Percentiles rank a stretch among this genome's conserved stretches.
These are phyloP conservation scores for Penstemon davidsonii DNA, from an alignment of 257 asterid genomes.

Conservation along the genomic window DNA sequence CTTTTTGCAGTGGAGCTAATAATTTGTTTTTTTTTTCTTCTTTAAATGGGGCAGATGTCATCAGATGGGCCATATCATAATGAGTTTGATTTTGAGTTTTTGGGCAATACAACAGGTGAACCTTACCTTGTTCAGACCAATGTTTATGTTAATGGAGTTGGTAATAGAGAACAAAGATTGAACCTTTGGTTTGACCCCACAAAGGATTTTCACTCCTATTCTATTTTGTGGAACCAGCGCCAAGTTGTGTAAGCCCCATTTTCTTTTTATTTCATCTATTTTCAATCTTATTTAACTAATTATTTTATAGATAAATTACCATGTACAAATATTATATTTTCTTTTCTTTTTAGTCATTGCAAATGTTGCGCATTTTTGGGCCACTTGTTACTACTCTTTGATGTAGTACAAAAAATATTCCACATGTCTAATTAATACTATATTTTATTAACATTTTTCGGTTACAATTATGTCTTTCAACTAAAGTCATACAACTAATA, in stretches of 20 bases:
- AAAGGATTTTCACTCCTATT: constrained; percentile 71
- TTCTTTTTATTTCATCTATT: constrained; percentile 6
- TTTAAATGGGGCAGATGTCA: constrained; percentile 63
- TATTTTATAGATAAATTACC: no score
- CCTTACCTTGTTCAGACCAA: constrained; percentile 85
- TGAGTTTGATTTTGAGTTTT: constrained; percentile 87
- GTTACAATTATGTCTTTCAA: no score
- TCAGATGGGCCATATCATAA: constrained; percentile 80
- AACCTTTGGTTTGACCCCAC: constrained; percentile 94
- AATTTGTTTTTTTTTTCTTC: neutral
- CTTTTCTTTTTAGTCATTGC: no score
- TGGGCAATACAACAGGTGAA: constrained; percentile 83
- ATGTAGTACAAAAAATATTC: no score
- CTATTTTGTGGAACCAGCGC: constrained; percentile 73
- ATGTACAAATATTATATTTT: no score
- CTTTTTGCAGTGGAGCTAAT: neutral
- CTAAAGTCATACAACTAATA: no score
- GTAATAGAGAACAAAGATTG: constrained; percentile 81
- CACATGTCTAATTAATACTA: no score
- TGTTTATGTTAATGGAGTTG: constrained; percentile 78
- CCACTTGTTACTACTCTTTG: no score
- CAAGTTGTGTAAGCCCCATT: constrained; percentile 71
- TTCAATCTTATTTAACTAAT: no score
- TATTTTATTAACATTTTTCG: no score
- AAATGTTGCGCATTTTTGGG: no score